Evolutionary conservation across 495 filamentous ascomycete species (phyloP).

Genomic region (Cenococcum geophilum): DNA sequence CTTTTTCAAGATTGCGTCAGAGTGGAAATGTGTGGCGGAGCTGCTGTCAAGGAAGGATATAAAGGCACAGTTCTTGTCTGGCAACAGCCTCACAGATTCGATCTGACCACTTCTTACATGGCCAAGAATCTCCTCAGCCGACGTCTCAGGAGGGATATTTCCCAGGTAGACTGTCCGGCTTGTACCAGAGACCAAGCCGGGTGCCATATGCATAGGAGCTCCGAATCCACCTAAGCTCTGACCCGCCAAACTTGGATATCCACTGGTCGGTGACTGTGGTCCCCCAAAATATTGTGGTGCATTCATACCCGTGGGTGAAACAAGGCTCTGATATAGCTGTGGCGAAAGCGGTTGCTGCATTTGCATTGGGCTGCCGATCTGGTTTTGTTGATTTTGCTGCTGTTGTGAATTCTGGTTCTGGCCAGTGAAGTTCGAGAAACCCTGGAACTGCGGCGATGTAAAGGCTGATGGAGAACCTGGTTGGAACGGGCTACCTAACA

Average conservation of each 20-base stretch:
- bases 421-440: constrained; percentile 69
- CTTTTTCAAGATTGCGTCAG: constrained; percentile 98
- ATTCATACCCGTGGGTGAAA: constrained; percentile 68
- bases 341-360: constrained; percentile 63
- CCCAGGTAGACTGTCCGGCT: constrained; percentile 96
- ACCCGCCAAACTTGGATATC: constrained; percentile 55
- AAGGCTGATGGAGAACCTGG: constrained; percentile 88
- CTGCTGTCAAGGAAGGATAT: constrained; percentile 97
- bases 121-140: constrained; percentile 93
- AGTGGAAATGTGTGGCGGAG: constrained; percentile 97
- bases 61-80: constrained; percentile 99
- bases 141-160: constrained; percentile 97
- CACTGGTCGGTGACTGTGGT: constrained; percentile 80
- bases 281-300: constrained; percentile 65
- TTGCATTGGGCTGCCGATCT: constrained; percentile 55
- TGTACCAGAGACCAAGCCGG: constrained; percentile 78
- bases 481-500: constrained; percentile 94
- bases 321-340: constrained; percentile 68
- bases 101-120: constrained; percentile 98
- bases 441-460: constrained; percentile 83
- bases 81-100: constrained; percentile 89
- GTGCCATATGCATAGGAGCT: constrained; percentile 65
- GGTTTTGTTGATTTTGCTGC: constrained; percentile 52
- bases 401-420: constrained; percentile 54
- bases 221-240: constrained; percentile 55